phyloP scores from a whole-genome alignment of 495 filamentous ascomycete genomes.

The Cenococcum geophilum region DNA sequence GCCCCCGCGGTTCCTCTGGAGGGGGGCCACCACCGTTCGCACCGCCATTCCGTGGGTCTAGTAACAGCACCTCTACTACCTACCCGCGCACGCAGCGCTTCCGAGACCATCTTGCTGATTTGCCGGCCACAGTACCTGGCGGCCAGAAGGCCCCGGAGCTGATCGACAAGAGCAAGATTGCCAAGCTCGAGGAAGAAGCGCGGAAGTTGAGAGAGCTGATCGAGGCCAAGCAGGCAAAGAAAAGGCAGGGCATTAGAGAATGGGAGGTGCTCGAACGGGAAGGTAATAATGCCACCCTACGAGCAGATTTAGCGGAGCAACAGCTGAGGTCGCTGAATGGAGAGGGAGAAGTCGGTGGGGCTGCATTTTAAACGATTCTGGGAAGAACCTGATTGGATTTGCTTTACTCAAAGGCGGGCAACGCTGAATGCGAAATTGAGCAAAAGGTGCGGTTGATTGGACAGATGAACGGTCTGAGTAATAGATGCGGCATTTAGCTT shows the following conservation, averaged over 20 bases:
- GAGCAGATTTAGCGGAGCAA: conserved; percentile 57
- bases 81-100: conserved; percentile 50
- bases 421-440: no score
- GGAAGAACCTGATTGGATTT: no score
- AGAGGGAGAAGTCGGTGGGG: conserved; percentile 43
- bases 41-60: conserved; percentile 42
- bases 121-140: conserved; percentile 49
- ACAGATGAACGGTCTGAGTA: no score
- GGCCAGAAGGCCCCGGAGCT: conserved; percentile 50
- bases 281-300: conserved; percentile 52
- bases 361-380: conserved; percentile 17
- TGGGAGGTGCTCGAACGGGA: conserved; percentile 58
- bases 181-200: conserved; percentile 49
- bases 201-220: conserved; percentile 51
- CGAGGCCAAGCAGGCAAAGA: conserved; percentile 50
- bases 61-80: conserved; percentile 45
- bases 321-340: conserved; percentile 52
- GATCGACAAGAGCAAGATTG: conserved; percentile 30
- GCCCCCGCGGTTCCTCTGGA: conserved; percentile 12
- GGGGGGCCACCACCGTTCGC: conserved; percentile 19
- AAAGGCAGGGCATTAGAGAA: conserved; percentile 48
- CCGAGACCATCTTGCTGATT: conserved; percentile 45
- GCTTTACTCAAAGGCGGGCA: no score
- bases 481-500: no score
- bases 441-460: no score